A percentile compares a stretch with the other conserved stretches of the same genome.
Conservation (phyloP, 2,329 filamentous ascomycete species). For the Chrysoporthe austroafricana region DNA sequence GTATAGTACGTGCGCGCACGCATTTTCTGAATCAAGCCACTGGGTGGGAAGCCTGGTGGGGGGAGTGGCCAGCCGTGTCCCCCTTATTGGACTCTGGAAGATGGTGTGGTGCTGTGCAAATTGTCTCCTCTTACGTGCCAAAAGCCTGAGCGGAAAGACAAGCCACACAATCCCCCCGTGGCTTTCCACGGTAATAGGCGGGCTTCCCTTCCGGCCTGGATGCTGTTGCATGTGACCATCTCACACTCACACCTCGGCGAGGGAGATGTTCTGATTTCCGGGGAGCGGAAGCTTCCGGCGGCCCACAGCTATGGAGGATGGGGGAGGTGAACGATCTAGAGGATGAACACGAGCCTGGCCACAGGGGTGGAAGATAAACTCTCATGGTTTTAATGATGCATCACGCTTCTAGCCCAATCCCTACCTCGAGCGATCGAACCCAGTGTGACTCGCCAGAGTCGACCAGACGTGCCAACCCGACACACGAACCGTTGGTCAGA, state of each 20-base stretch:
- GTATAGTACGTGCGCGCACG: neutral
- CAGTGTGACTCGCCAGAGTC: constrained; percentile 20
- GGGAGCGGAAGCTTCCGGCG: neutral
- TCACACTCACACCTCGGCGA: too few relatives aligned
- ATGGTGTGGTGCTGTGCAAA: neutral
- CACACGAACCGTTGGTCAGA: constrained; percentile 26
- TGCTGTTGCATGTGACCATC: too few relatives aligned
- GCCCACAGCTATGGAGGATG: too few relatives aligned
- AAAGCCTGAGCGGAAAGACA: neutral
- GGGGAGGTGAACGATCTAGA: too few relatives aligned
- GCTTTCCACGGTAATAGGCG: too few relatives aligned
- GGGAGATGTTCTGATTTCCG: too few relatives aligned
- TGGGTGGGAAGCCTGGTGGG: neutral
- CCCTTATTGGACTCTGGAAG: too few relatives aligned
- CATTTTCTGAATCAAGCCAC: neutral
- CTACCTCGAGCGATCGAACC: neutral
- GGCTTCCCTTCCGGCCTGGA: too few relatives aligned
- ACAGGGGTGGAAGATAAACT: too few relatives aligned
- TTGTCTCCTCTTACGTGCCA: neutral
- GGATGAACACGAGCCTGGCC: too few relatives aligned
- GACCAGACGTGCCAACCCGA: neutral
- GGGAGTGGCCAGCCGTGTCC: neutral
- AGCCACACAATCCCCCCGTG: too few relatives aligned
- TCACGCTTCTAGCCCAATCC: neutral
- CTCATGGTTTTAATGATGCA: too few relatives aligned